Evolutionary conservation across 2,329 filamentous ascomycete species (phyloP), one percentile per base, ranked within the genome.

Genomic region (Epichloe scottii): DNA sequence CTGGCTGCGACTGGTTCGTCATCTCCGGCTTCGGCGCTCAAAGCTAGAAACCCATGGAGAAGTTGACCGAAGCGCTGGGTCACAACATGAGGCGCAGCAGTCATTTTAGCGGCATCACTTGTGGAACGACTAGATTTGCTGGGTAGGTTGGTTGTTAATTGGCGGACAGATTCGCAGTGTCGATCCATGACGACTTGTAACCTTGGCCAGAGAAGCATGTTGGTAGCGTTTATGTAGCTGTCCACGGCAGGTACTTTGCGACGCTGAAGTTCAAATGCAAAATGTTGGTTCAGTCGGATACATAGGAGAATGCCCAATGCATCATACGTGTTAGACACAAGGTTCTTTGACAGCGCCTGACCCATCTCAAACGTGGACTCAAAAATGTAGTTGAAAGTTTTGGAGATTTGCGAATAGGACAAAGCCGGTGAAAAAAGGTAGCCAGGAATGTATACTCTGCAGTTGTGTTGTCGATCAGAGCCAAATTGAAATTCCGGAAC

Each of bases 51-150:
- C 3, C 88, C 89, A 56, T 95, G 87, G 46, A 95, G 69, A 47
- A 98, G 82, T 68, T 96, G 91, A 0, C 88, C 93, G 62, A 97
- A 97, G n/a, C 89, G 82, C 66, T 98, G 93, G 0, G 93, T 96
- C 17, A 94, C 76, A 48, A 91, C 83, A 60, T 97, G 93, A 0
- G 93, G 93, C 2, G 93, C 93, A 0, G 86, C 85, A 1, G 84
- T 88, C 50, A 84, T 76, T 58, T 76, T 80, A 17, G 76, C 72
- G 51, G 76, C 71, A 21, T 83, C 77, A 1, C 75, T 66, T 66
- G 55, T 68, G 53, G 56, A 66, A 55, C 66, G 63, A 46, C 63
- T 69, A 39, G 68, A 69, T 34, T 66, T 69, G 8, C 63, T 73
- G 61, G 64, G 81, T 62, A 73, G 76, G 51, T 61, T 71, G 66